A percentile compares a stretch with the other conserved stretches of the same genome.
These are phyloP conservation scores for Karstenula rhodostoma DNA, from an alignment of 2,329 filamentous ascomycete genomes.

Conservation along the genomic window DNA sequence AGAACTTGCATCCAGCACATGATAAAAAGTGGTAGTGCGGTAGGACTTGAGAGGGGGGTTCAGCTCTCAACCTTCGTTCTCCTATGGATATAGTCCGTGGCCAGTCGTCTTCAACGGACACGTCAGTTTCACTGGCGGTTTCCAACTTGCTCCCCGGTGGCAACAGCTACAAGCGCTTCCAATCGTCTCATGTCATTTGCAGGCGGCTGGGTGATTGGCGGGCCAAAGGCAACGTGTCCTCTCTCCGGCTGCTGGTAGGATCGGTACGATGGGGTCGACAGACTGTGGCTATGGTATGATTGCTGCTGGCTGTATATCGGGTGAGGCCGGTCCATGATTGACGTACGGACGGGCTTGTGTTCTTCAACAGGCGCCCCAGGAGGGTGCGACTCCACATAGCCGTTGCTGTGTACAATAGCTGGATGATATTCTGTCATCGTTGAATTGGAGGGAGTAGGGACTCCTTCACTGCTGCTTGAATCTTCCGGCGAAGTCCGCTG, in stretches of 20 bases:
- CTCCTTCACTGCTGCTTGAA: slow-evolving; percentile 63
- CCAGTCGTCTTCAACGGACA: neutral
- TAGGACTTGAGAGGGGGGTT: neutral
- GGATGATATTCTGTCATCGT: slow-evolving; percentile 61
- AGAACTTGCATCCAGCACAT: neutral
- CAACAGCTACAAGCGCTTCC: slow-evolving; percentile 71
- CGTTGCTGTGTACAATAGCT: slow-evolving; percentile 61
- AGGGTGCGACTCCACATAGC: slow-evolving; percentile 56
- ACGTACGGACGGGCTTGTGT: slow-evolving; percentile 43
- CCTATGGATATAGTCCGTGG: neutral
- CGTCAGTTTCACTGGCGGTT: slow-evolving; percentile 31
- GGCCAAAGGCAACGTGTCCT: slow-evolving; percentile 40
- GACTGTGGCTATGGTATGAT: slow-evolving; percentile 39
- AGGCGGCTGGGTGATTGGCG: slow-evolving; percentile 45
- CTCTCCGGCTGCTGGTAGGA: slow-evolving; percentile 43
- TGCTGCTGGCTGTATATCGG: slow-evolving; percentile 41
- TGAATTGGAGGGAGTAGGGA: slow-evolving; percentile 60
- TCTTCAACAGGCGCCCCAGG: slow-evolving; percentile 51
- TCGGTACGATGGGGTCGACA: slow-evolving; percentile 37
- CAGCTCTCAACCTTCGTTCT: neutral
- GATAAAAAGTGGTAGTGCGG: neutral
- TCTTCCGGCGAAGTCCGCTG: slow-evolving; percentile 64
- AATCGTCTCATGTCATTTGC: slow-evolving; percentile 63
- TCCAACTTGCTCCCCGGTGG: slow-evolving; percentile 63
- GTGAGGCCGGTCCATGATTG: slow-evolving; percentile 49